Base-by-base conservation (phyloP, 2,329 filamentous ascomycete genomes). In the Cercospora zeina region DNA sequence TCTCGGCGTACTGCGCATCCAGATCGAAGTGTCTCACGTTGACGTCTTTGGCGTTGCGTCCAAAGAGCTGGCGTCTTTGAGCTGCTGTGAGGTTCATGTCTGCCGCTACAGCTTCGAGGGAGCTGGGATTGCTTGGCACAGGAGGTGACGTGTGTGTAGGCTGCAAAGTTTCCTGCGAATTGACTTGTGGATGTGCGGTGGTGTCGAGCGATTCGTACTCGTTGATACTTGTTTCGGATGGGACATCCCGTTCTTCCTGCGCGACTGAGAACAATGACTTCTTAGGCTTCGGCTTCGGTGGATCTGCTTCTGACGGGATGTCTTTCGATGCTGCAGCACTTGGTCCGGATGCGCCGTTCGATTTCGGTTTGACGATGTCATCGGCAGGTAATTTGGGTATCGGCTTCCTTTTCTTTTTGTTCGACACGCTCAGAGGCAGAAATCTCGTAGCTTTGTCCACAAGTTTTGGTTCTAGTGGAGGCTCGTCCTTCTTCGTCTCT, bases 11-110 rank as follows among this genome's bases (percentile, higher is more conserved):
- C 78, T 97, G 93, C 62, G 81, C 79, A 73, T 96, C 91, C 67
- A 91, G 93, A 77, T 96, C 91, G 83, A 97, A 96, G 71, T 89
- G 92, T 66, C 93, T 83, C 37, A 96, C 83, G 47, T 85, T 87
- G 7, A 79, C 66, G 59, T 76, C 76, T 34, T 75, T 68, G 33
- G 64, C 64, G 47, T 71, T 67, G 4, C 93, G 89, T 1, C 93
- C 93, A 72, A 97, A 93, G 3, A 97, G 85, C 73, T 96, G 92
- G 45, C 93, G 87, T 42, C 88, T 84, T 67, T 91, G 88, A 0
- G 89, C 83, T 4, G 87, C 85, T 3, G 91, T 90, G 13, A 97
- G 85, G 66, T 95, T 89, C 39, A 97, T 83, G 65, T 91, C 87
- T 60, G 87, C 79, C 3, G 91, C 91, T 54, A 96, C 87, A 59